These are phyloP conservation scores for Debaryomyces sp. DNA, from an alignment of 1,139 yeast species.

Conservation along the genomic window DNA sequence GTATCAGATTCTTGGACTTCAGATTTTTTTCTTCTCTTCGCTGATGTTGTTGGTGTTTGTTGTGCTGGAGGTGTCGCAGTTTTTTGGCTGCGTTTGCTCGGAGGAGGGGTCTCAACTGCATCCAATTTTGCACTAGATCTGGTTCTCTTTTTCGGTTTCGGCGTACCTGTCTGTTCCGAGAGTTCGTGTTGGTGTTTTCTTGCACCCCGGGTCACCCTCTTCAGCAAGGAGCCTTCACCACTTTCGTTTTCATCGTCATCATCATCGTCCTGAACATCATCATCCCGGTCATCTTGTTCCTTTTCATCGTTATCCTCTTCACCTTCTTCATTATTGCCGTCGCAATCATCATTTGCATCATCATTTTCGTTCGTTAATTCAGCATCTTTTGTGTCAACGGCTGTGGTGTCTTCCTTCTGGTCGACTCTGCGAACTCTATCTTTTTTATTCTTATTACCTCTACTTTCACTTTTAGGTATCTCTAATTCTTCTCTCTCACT, in stretches of 20 bases:
- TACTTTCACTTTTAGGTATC: not conserved
- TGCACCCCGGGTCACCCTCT: conserved; percentile 14
- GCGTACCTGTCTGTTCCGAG: conserved; percentile 9
- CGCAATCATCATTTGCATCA: conserved; percentile 12
- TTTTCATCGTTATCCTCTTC: conserved; percentile 19
- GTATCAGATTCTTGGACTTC: conserved; percentile 25
- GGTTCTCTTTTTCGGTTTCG: conserved; percentile 29
- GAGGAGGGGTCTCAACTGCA: conserved; percentile 15
- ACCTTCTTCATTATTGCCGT: conserved; percentile 16
- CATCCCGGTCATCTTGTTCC: conserved; percentile 14
- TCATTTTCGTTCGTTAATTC: conserved; percentile 15
- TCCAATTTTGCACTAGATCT: conserved; percentile 29
- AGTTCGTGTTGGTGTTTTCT: conserved; percentile 7
- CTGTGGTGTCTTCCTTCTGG: conserved; percentile 2
- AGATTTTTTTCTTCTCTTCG: conserved; percentile 29
- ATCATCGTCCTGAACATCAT: conserved; percentile 17
- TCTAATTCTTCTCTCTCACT: not conserved
- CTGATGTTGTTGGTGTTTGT: conserved; percentile 10
- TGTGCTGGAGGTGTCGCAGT: conserved; percentile 16
- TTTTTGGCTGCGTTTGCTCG: conserved; percentile 16
- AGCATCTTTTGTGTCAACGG: conserved; percentile 10
- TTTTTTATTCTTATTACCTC: conserved; percentile 1
- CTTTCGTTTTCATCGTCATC: conserved; percentile 19
- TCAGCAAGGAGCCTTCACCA: conserved; percentile 14
- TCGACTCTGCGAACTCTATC: not conserved